Base-by-base conservation (phyloP, 495 filamentous ascomycete species). In the Tuber aestivum region DNA sequence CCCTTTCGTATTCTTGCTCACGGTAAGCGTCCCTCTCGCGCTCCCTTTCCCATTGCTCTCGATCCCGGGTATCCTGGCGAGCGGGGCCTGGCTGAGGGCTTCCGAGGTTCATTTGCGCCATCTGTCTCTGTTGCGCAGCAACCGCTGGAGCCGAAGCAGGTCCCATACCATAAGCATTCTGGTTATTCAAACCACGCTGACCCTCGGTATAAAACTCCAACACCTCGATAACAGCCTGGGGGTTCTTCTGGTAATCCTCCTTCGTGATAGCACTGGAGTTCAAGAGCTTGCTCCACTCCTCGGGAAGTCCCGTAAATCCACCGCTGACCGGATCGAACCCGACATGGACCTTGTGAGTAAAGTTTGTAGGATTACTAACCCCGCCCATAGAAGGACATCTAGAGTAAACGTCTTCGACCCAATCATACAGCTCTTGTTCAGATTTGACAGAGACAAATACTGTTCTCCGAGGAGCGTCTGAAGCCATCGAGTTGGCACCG, bases 351-450 rank as follows among this genome's bases (percentile, higher is more conserved):
- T 94, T 91, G 83, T 99, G 95, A 35, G 91, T 92, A 84, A 99
- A 98, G 84, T 97, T 97, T 73, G 96, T 97, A 5, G 95, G 95
- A 84, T 97, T 97, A 85, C 94, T 97, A 14, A 99, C 96, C 75
- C 95, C 95, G 70, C 95, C 94, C 93, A 97, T 97, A 70, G 93
- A 95, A 2, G 95, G 95, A 83, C 94, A 97, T 76, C 95, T 91
- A 75, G 93, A 93, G 83, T 97, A 97, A 77, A 99, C 95, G 83
- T 92, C 92, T 83, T 99, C 95, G 75, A 97, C 97, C 95, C 95
- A 99, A 72, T 96, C 93, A 83, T 99, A 99, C 48, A 97, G 89
- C 78, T 99, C 95, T 79, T 97, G 94, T 77, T 98, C 96, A 35
- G 89, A 91, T 82, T 97, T 97, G 78, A 98, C 92, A 82, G 92